Percentiles rank a stretch among this genome's conserved stretches.
Evolutionary conservation across 1,284 basidiomycete genomes (phyloP).

Genomic region (Pseudozyma flocculosa): DNA sequence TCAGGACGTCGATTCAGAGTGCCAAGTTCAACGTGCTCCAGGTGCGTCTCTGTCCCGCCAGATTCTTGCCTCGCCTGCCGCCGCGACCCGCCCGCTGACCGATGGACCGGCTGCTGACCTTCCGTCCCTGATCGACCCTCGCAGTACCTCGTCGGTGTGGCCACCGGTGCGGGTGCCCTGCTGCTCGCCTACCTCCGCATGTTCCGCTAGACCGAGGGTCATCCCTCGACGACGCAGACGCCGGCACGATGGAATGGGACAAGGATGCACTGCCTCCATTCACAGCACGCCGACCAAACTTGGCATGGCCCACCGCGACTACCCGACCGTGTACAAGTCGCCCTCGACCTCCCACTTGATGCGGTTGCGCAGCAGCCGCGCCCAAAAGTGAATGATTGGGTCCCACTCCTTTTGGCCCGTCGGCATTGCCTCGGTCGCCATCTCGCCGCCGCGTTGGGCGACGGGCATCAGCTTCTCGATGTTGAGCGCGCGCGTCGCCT

Average conservation of each 20-base stretch:
- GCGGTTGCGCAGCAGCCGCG: slow-evolving; percentile 12
- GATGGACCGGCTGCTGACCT: no score
- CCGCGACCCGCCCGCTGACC: no score
- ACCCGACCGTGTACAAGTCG: background rate
- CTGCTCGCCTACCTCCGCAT: slow-evolving; percentile 77
- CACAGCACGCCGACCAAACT: no score
- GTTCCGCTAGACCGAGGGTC: no score
- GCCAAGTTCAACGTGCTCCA: slow-evolving; percentile 69
- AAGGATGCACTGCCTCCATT: no score
- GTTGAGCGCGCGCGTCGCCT: slow-evolving; percentile 4
- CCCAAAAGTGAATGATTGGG: slow-evolving; percentile 37
- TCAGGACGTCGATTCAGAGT: slow-evolving; percentile 86
- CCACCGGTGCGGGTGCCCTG: slow-evolving; percentile 81
- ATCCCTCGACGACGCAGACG: no score
- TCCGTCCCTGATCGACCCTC: no score
- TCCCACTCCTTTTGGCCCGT: slow-evolving; percentile 30
- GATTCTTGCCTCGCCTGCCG: no score
- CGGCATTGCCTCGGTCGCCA: slow-evolving; percentile 29
- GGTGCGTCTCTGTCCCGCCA: slow-evolving; percentile 25
- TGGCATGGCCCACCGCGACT: background rate
- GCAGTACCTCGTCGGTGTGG: slow-evolving; percentile 60
- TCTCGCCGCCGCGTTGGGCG: background rate
- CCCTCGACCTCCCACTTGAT: slow-evolving; percentile 23
- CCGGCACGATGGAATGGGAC: no score
- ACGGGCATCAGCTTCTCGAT: slow-evolving; percentile 1